These are phyloP conservation scores for Camillea tinctor DNA, from an alignment of 2,329 filamentous ascomycete genomes.

Conservation along the genomic window DNA sequence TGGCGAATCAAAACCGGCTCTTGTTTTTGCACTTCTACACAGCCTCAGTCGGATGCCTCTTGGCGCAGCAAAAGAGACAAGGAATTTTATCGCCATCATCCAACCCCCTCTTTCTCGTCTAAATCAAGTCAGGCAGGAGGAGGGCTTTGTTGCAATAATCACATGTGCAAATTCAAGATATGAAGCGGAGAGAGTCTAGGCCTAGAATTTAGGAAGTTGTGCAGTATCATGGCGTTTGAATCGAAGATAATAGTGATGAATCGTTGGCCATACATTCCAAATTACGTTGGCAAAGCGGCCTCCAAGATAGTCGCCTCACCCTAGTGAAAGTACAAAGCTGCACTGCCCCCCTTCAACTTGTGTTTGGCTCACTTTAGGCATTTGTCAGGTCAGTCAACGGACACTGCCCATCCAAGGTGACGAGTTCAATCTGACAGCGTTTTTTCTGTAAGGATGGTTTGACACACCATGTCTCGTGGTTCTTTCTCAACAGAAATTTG, in stretches of 20 bases:
- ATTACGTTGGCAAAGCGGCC: conserved; percentile 11
- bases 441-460: not conserved
- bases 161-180: not conserved
- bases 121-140: conserved; percentile 4
- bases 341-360: not conserved
- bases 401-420: conserved; percentile 8
- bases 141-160: not conserved
- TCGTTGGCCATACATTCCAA: conserved; percentile 4
- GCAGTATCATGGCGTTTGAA: not conserved
- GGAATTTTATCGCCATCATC: conserved; percentile 10
- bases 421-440: not conserved
- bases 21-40: conserved; percentile 10
- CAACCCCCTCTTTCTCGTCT: conserved; percentile 4
- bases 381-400: conserved; percentile 2
- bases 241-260: not conserved
- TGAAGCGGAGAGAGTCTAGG: not conserved
- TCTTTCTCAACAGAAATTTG: not conserved
- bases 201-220: not conserved
- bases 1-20: conserved; percentile 11
- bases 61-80: conserved; percentile 16
- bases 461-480: not conserved
- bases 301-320: conserved; percentile 15
- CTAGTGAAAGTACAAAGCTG: not conserved
- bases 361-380: not conserved
- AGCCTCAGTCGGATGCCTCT: conserved; percentile 20